Percentiles rank a stretch among this genome's conserved stretches.
Evolutionary conservation across 768 basidiomycete species (phyloP).

Genomic region (Cantharellus cinnabarinus): DNA sequence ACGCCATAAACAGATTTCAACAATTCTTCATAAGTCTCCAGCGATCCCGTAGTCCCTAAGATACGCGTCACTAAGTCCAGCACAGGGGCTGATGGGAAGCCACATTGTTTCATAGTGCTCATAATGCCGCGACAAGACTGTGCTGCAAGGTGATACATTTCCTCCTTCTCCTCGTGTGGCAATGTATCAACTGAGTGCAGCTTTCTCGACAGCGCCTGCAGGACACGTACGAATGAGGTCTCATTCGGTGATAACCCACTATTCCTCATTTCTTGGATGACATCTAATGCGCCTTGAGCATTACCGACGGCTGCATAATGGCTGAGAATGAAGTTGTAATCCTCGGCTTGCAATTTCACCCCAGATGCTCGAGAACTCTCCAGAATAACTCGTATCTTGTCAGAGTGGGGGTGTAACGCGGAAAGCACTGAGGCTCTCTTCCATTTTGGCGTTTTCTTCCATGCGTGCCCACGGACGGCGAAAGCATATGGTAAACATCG

Average conservation of each 20-base stretch:
- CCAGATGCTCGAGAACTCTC: constrained; percentile 44
- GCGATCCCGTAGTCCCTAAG: constrained; percentile 41
- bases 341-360: constrained; percentile 27
- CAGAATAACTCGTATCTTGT: constrained; percentile 45
- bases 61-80: constrained; percentile 51
- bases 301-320: constrained; percentile 66
- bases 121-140: constrained; percentile 31
- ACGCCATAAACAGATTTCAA: constrained; percentile 55
- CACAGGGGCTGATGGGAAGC: constrained; percentile 34
- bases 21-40: constrained; percentile 33
- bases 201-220: constrained; percentile 54
- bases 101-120: constrained; percentile 30
- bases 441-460: not conserved
- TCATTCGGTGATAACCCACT: constrained; percentile 26
- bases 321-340: constrained; percentile 55
- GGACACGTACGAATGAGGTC: constrained; percentile 39
- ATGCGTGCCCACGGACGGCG: not conserved
- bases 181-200: constrained; percentile 14
- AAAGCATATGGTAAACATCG: not conserved
- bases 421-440: not conserved
- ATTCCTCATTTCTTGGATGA: constrained; percentile 36
- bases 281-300: constrained; percentile 33
- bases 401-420: constrained; percentile 30
- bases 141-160: constrained; percentile 14
- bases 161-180: not conserved